Conservation (phyloP, 129 eudicot species). For the Logfia minima region DNA sequence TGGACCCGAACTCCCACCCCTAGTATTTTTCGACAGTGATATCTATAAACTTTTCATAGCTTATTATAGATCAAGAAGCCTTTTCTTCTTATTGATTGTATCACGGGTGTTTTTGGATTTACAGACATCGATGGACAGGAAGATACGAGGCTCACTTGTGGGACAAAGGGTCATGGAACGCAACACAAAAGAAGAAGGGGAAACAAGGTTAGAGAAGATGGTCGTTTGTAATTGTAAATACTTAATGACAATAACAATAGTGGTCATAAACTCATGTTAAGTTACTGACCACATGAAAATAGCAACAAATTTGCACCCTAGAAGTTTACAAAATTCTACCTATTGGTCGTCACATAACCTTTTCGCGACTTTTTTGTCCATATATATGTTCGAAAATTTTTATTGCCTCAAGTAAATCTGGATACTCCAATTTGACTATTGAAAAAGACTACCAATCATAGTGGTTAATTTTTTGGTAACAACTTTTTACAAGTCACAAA, state of each 20-base stretch:
- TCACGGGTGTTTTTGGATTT: background rate
- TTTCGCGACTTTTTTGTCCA: no score
- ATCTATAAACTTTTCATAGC: background rate
- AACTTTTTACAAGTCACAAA: no score
- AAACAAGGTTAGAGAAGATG: constrained; percentile 60
- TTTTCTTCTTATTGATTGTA: background rate
- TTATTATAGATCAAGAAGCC: background rate
- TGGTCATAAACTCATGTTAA: no score
- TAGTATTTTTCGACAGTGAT: background rate
- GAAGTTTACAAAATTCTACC: no score
- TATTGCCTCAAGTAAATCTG: no score
- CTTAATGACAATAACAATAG: background rate
- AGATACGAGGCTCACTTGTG: constrained; percentile 84
- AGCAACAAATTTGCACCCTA: no score
- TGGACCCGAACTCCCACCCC: background rate
- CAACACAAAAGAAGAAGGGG: constrained; percentile 82
- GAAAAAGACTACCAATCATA: no score
- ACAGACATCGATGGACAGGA: constrained; percentile 83
- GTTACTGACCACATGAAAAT: no score
- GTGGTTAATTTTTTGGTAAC: no score
- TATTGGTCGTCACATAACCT: no score
- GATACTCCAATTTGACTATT: no score
- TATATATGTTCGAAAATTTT: no score
- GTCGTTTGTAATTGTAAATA: background rate
- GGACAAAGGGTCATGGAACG: constrained; percentile 92